Conservation (phyloP, 495 filamentous ascomycete species). For the Penicillium egyptiacum region DNA sequence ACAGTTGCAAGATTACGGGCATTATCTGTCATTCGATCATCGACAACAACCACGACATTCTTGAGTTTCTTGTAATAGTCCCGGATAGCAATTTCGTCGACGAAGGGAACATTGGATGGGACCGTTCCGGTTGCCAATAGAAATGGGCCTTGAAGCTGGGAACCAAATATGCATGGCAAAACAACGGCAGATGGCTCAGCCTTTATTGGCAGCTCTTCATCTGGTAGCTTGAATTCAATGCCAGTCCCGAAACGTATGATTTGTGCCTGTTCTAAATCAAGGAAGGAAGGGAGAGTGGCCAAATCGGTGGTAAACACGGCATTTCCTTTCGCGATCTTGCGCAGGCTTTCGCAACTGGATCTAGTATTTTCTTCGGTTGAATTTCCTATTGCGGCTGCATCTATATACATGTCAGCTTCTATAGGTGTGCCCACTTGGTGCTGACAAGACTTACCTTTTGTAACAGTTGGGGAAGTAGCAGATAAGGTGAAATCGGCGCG, state of each 20-base stretch:
- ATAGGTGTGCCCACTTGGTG: background rate
- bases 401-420: background rate
- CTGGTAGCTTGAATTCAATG: background rate
- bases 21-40: constrained; percentile 31
- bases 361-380: background rate
- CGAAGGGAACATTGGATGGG: constrained; percentile 2
- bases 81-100: background rate
- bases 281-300: background rate
- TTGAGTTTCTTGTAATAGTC: constrained; percentile 2
- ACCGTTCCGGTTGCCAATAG: background rate
- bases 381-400: background rate
- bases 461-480: background rate
- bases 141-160: background rate
- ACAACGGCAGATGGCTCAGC: background rate
- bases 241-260: background rate
- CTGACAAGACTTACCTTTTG: background rate
- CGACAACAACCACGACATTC: constrained; percentile 21
- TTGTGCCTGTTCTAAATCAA: background rate
- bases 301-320: background rate
- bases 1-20: constrained; percentile 23
- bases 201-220: background rate
- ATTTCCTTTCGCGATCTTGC: background rate
- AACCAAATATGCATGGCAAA: constrained; percentile 5
- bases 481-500: constrained; percentile 5
- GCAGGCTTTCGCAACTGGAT: background rate